Evolutionary conservation across 768 basidiomycete genomes (phyloP).

Genomic region (Clitopilus hobsonii): DNA sequence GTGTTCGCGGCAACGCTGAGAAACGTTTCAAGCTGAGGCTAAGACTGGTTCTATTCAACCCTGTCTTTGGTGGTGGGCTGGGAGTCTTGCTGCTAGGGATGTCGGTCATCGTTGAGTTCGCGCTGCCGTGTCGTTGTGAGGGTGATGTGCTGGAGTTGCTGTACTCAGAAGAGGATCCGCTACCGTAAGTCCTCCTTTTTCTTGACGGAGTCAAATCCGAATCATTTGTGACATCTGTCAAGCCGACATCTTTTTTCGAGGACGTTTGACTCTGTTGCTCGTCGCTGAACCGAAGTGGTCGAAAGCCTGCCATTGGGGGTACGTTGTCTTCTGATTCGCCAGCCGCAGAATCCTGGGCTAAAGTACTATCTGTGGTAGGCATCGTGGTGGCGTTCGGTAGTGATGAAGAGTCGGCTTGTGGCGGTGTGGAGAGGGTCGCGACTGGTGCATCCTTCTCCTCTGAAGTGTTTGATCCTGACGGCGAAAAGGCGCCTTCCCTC

Average conservation of each 20-base stretch:
- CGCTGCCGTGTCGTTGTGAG: background rate
- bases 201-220: constrained; percentile 5
- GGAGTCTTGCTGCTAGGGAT: constrained; percentile 24
- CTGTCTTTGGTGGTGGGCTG: constrained; percentile 47
- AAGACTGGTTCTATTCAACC: constrained; percentile 34
- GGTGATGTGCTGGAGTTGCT: constrained; percentile 3
- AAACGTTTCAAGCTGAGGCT: constrained; percentile 43
- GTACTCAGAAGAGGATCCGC: background rate
- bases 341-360: background rate
- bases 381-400: background rate
- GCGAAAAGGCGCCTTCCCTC: constrained; percentile 68
- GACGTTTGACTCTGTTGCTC: constrained; percentile 9
- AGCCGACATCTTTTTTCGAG: background rate
- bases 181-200: constrained; percentile 9
- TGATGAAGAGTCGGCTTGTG: background rate
- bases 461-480: constrained; percentile 20
- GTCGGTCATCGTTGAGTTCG: background rate
- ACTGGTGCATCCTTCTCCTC: constrained; percentile 8
- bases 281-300: constrained; percentile 17
- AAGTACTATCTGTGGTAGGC: background rate
- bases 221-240: constrained; percentile 8
- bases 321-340: constrained; percentile 10
- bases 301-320: constrained; percentile 34
- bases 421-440: background rate
- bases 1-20: constrained; percentile 62